These are phyloP conservation scores for Microsporum audouinii DNA, from an alignment of 2,329 filamentous ascomycete genomes.

Conservation along the genomic window DNA sequence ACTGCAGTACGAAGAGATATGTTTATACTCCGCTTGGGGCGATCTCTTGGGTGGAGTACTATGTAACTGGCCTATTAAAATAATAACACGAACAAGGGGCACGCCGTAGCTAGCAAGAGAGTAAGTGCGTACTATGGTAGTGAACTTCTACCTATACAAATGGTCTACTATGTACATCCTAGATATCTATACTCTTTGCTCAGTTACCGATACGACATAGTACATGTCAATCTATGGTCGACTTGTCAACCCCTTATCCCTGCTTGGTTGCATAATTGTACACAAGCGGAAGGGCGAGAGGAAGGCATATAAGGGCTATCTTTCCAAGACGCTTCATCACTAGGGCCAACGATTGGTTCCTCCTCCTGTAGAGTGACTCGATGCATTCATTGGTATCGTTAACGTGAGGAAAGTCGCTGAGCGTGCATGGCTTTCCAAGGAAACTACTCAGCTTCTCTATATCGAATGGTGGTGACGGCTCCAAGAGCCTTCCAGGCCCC, in stretches of 20 bases:
- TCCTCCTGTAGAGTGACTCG: not conserved
- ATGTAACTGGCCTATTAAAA: no score
- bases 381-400: conserved; percentile 22
- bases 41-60: no score
- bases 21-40: no score
- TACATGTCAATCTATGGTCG: not conserved
- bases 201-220: no score
- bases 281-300: not conserved
- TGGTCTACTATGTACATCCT: no score
- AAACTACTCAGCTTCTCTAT: conserved; percentile 48
- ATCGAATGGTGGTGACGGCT: conserved; percentile 43
- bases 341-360: not conserved
- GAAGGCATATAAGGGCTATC: not conserved
- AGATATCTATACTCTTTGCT: no score
- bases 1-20: no score
- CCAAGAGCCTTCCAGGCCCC: conserved; percentile 41
- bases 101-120: no score
- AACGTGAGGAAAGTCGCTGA: conserved; percentile 36
- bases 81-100: no score
- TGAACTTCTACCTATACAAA: no score
- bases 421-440: conserved; percentile 41
- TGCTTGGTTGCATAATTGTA: not conserved
- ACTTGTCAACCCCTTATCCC: not conserved
- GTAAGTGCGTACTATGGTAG: no score
- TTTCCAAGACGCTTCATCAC: not conserved